Evolutionary conservation across 495 filamentous ascomycete genomes (phyloP).

Genomic region (Hypoxylon intermedium): DNA sequence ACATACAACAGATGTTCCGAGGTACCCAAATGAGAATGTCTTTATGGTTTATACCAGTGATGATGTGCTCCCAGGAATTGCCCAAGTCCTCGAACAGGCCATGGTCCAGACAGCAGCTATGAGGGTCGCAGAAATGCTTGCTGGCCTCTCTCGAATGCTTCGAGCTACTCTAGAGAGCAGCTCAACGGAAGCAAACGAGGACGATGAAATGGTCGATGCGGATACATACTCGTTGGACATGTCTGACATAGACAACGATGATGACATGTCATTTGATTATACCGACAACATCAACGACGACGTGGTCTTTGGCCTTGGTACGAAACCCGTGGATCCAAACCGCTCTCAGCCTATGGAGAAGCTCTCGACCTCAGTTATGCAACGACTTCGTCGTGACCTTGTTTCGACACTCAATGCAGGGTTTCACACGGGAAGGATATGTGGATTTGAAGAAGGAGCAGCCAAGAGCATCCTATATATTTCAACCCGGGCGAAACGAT

Average conservation of each 20-base stretch:
- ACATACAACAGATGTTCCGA: constrained; percentile 33
- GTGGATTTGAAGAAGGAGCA: constrained; percentile 50
- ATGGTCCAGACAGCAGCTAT: constrained; percentile 23
- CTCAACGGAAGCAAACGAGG: constrained; percentile 45
- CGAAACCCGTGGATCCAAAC: neutral
- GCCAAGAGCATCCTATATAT: constrained; percentile 63
- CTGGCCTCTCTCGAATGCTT: constrained; percentile 33
- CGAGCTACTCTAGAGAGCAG: constrained; percentile 35
- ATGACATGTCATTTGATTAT: neutral
- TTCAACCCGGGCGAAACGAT: constrained; percentile 69
- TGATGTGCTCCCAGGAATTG: constrained; percentile 39
- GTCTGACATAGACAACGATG: neutral
- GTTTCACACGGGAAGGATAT: constrained; percentile 74
- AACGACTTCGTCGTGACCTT: constrained; percentile 69
- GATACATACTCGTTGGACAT: constrained; percentile 26
- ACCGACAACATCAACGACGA: constrained; percentile 44
- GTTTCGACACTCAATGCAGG: constrained; percentile 66
- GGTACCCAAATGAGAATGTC: constrained; percentile 43
- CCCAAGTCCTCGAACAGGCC: constrained; percentile 37
- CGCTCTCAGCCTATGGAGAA: neutral
- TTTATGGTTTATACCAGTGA: constrained; percentile 48
- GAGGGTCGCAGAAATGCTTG: constrained; percentile 39
- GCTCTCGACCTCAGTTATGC: constrained; percentile 10
- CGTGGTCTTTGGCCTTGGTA: constrained; percentile 1
- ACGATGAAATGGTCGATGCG: constrained; percentile 44